phyloP scores from a whole-genome alignment of 345 rosid genomes.

The Gossypium mustelinum region DNA sequence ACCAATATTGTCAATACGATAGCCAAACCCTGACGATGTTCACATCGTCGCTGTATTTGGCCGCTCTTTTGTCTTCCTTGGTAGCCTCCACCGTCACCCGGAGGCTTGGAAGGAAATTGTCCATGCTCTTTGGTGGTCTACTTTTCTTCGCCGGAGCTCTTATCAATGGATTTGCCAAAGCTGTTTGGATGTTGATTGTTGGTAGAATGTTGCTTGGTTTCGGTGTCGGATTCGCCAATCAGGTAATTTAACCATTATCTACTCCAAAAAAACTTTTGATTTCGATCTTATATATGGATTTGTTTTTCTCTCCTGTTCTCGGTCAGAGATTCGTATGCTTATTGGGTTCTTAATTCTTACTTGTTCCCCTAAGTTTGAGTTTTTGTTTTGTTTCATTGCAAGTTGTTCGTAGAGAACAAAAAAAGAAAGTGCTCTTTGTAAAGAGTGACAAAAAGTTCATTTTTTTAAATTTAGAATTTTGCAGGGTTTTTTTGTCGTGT shows the following conservation, averaged over 20 bases:
- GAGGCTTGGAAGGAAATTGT: conserved; percentile 61
- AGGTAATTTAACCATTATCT: conserved; percentile 38
- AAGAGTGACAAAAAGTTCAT: background rate
- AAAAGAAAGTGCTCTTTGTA: conserved; percentile 3
- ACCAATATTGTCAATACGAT: conserved; percentile 81
- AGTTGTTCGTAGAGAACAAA: conserved; percentile 7
- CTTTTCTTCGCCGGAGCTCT: conserved; percentile 85
- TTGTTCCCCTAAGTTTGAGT: background rate
- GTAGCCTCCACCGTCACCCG: conserved; percentile 80
- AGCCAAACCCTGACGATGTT: conserved; percentile 66
- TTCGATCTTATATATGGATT: background rate
- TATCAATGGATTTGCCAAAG: conserved; percentile 70
- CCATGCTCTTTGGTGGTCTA: conserved; percentile 87
- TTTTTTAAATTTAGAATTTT: background rate
- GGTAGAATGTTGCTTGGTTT: conserved; percentile 93
- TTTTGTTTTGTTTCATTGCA: conserved; percentile 15
- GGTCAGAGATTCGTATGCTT: conserved; percentile 8
- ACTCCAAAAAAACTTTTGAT: background rate
- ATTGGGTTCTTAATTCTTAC: background rate
- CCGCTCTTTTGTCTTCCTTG: conserved; percentile 71
- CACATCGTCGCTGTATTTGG: conserved; percentile 90
- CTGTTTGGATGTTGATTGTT: conserved; percentile 84
- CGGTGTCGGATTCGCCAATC: conserved; percentile 93
- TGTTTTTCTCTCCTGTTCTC: background rate
- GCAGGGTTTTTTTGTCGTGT: conserved; percentile 6